These are phyloP conservation scores for Nannizzia gypsea DNA, from an alignment of 2,329 filamentous ascomycete species.

Conservation along the genomic window DNA sequence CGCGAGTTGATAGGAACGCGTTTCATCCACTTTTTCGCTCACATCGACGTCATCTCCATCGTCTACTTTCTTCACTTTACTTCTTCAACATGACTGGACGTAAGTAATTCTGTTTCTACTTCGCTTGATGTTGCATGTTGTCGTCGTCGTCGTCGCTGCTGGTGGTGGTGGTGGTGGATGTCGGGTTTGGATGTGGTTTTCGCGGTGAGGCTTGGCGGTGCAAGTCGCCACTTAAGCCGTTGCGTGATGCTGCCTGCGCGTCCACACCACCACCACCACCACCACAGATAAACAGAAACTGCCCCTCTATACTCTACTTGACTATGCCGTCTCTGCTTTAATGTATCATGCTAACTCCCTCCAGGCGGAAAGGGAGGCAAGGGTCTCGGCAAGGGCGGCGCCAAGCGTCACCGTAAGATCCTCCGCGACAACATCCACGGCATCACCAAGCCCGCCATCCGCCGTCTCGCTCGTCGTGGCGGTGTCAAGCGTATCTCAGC, in stretches of 20 bases:
- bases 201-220: background rate
- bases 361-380: slow-evolving; percentile 89
- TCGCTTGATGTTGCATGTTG: background rate
- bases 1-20: background rate
- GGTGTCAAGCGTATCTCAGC: slow-evolving; percentile 99
- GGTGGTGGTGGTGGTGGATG: background rate
- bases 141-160: background rate
- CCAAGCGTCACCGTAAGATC: slow-evolving; percentile 99
- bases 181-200: background rate
- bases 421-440: slow-evolving; percentile 99
- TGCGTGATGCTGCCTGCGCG: background rate
- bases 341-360: slow-evolving; percentile 78
- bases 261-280: background rate
- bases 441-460: slow-evolving; percentile 97
- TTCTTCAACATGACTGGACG: background rate
- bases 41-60: background rate
- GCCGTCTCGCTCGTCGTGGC: slow-evolving; percentile 96
- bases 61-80: background rate
- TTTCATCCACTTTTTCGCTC: too few relatives aligned
- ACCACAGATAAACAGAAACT: too few relatives aligned
- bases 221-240: background rate
- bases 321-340: background rate
- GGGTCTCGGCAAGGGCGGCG: slow-evolving; percentile 94
- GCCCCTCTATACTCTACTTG: background rate
- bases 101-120: background rate